Evolutionary conservation across 2,329 filamentous ascomycete species (phyloP).

Genomic region (Fonsecaea multimorphosa): DNA sequence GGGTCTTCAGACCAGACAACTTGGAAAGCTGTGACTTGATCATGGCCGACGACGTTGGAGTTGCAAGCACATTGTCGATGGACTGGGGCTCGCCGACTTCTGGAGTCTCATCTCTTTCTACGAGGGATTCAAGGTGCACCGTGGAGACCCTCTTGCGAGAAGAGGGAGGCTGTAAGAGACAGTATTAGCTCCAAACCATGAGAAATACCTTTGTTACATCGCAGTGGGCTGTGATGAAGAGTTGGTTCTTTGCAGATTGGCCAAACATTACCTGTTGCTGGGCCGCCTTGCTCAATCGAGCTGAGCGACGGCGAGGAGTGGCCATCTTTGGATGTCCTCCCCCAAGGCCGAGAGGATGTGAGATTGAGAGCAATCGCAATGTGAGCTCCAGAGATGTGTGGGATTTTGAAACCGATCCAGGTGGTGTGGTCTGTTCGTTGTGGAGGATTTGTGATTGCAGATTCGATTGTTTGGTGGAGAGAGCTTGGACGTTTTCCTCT

Average conservation of each 20-base stretch:
- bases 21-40: constrained; percentile 43
- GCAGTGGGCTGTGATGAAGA: constrained; percentile 2
- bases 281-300: constrained; percentile 36
- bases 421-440: constrained; percentile 1
- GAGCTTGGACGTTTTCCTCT: constrained; percentile 8
- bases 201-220: constrained; percentile 1
- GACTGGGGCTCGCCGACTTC: constrained; percentile 42
- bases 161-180: constrained; percentile 27
- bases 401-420: neutral
- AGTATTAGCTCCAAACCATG: constrained; percentile 23
- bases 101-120: constrained; percentile 55
- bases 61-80: constrained; percentile 44
- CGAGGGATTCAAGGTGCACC: constrained; percentile 51
- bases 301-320: constrained; percentile 36
- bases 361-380: neutral
- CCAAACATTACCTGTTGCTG: constrained; percentile 33
- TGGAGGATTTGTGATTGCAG: constrained; percentile 11
- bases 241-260: constrained; percentile 11
- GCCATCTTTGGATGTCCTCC: constrained; percentile 23
- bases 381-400: neutral
- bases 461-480: constrained; percentile 18
- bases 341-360: neutral
- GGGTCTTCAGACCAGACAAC: constrained; percentile 59
- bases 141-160: constrained; percentile 38
- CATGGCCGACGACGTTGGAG: constrained; percentile 43